Percentiles rank a stretch among this genome's conserved stretches.
Conservation (phyloP, 78 protist species). For the Dictyostelium intermedium region DNA sequence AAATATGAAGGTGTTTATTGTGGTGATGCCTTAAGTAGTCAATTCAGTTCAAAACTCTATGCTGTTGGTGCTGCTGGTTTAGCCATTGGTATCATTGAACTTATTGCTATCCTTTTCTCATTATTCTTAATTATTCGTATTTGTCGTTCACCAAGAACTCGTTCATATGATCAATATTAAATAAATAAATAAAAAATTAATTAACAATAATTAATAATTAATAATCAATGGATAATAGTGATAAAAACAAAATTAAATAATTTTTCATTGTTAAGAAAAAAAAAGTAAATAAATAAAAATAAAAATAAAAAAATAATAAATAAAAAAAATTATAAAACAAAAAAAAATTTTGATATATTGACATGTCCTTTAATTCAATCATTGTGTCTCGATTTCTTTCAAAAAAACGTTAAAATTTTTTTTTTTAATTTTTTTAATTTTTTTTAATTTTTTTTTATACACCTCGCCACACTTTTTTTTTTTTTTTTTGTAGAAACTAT, state of each 20-base stretch:
- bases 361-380: no score
- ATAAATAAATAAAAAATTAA: neutral
- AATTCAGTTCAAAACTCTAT: constrained; percentile 14
- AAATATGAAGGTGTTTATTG: neutral
- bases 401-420: no score
- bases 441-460: no score
- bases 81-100: constrained; percentile 68
- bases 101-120: constrained; percentile 61
- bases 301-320: neutral
- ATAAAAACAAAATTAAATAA: neutral
- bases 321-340: no score
- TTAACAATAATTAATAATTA: neutral
- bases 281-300: neutral
- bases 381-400: no score
- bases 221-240: neutral
- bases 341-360: no score
- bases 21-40: neutral
- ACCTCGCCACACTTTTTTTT: no score
- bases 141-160: constrained; percentile 73
- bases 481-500: no score
- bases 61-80: constrained; percentile 68
- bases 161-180: constrained; percentile 54
- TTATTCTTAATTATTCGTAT: constrained; percentile 73
- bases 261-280: neutral
- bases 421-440: no score